Conservation (phyloP, 495 filamentous ascomycete genomes). For the Barbatosphaeria neglecta region DNA sequence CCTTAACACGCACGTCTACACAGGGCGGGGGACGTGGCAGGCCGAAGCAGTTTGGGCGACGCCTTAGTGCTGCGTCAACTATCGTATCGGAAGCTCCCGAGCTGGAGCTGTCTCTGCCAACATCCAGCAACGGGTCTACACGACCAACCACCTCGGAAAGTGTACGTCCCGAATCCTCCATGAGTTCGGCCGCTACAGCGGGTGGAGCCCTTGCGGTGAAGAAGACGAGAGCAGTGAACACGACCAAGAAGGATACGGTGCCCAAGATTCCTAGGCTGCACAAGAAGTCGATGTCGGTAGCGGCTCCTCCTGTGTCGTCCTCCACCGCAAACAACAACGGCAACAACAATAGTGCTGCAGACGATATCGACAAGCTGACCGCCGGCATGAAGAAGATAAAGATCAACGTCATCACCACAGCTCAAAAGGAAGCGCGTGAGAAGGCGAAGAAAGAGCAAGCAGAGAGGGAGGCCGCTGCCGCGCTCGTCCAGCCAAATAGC, state of each 20-base stretch:
- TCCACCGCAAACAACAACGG: too few relatives aligned
- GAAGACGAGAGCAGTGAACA: slow-evolving; percentile 29
- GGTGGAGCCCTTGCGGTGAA: slow-evolving; percentile 26
- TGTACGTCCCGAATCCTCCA: slow-evolving; percentile 25
- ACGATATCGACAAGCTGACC: slow-evolving; percentile 50
- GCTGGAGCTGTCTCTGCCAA: slow-evolving; percentile 3
- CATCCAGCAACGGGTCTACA: slow-evolving; percentile 7
- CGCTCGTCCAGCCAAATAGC: not conserved
- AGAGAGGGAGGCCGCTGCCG: slow-evolving; percentile 9
- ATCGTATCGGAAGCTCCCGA: slow-evolving; percentile 15
- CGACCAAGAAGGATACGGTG: slow-evolving; percentile 27
- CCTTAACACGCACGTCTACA: slow-evolving; percentile 3
- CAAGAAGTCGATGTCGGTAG: slow-evolving; percentile 28
- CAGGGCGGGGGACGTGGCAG: not conserved
- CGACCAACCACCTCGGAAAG: slow-evolving; percentile 27
- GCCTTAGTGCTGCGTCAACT: slow-evolving; percentile 28
- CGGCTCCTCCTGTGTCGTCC: not conserved
- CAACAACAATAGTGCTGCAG: slow-evolving; percentile 8
- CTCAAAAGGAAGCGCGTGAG: slow-evolving; percentile 50
- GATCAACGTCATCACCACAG: slow-evolving; percentile 58
- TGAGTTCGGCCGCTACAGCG: slow-evolving; percentile 17
- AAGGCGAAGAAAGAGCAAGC: slow-evolving; percentile 17
- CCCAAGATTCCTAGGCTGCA: slow-evolving; percentile 17
- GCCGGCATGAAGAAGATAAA: slow-evolving; percentile 66
- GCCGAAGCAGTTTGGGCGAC: slow-evolving; percentile 16